phyloP scores from a whole-genome alignment of 176 grass and related monocot genomes.

The Oryza meridionalis region DNA sequence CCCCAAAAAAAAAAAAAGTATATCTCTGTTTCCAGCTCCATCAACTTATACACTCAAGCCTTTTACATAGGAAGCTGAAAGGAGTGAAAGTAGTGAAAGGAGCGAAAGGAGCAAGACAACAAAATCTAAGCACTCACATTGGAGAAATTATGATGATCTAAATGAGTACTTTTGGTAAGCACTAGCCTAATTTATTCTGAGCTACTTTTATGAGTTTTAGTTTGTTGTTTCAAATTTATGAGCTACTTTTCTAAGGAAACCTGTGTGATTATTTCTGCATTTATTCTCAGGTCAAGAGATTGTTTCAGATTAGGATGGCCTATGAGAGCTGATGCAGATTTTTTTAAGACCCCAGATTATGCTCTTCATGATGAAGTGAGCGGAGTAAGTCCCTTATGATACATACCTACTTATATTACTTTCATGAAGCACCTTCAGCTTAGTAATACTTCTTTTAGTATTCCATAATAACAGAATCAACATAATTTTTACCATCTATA shows the following conservation, averaged over 20 bases:
- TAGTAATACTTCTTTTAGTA: neutral
- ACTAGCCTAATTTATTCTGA: slow-evolving; percentile 11
- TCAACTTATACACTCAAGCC: slow-evolving; percentile 28
- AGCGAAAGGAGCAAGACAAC: slow-evolving; percentile 60
- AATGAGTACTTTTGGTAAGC: slow-evolving; percentile 98
- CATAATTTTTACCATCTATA: neutral
- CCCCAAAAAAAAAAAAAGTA: neutral
- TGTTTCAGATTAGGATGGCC: slow-evolving; percentile 96
- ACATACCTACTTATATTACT: neutral
- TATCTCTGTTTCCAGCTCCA: slow-evolving; percentile 6
- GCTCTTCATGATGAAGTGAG: slow-evolving; percentile 12
- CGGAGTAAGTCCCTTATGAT: slow-evolving; percentile 51
- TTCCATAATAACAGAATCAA: neutral
- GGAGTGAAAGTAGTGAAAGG: slow-evolving; percentile 30
- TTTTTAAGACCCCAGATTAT: slow-evolving; percentile 64
- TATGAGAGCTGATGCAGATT: slow-evolving; percentile 90
- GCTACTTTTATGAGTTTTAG: neutral
- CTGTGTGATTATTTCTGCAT: slow-evolving; percentile 33
- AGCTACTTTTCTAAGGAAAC: slow-evolving; percentile 13
- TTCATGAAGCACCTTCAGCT: neutral
- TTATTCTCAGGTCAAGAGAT: slow-evolving; percentile 70
- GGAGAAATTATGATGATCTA: slow-evolving; percentile 97
- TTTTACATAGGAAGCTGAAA: slow-evolving; percentile 73
- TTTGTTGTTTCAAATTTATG: slow-evolving; percentile 5
- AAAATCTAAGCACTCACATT: slow-evolving; percentile 94